Evolutionary conservation across 352 stramenopile genomes (phyloP), one percentile per base, ranked within the genome.

Genomic region (Pythium apleroticum): DNA sequence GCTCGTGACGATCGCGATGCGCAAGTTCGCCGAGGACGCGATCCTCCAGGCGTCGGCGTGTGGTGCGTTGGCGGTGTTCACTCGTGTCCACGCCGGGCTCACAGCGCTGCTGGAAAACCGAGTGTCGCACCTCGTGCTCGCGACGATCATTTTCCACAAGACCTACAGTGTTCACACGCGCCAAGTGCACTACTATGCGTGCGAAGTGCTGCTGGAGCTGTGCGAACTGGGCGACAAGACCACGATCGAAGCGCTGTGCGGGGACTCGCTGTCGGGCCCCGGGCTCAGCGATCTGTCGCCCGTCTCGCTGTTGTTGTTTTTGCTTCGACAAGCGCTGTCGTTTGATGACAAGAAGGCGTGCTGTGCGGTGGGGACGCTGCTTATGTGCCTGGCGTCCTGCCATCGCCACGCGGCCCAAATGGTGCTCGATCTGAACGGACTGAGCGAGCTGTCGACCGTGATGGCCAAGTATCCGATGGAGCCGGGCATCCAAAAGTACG

Each of bases 141-240:
- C 80, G 12, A 90, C 83, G 10, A 72, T 92, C 33, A 73, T 88
- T n/a, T 80, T 78, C 35, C 86, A 95, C 74, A 90, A 93, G 61
- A 78, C 77, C 0, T 92, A 93, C 62, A 92, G 82, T 52, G 80
- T 93, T 4, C 84, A 95, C 72, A 93, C 86, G 2, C 82, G 86
- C 0, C 86, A 95, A 70, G 84, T 95, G 15, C 84, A 93, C 49
- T 95, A 90, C 71, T 93, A 93, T 57, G 83, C 81, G 1, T 88
- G 78, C 35, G 84, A 95, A 89, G 83, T 93, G 39, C 52, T 93
- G 24, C 66, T 91, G 10, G 80, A 91, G 48, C 71, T 94, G 31
- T 88, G 82, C 49, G 85, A 94, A 49, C 63, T 90, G 8, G 80
- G 78, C 10, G 85, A 94, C 60, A 58, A 67, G 14, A 72, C 74